Percentiles rank a stretch among this genome's conserved stretches.
phyloP scores from a whole-genome alignment of 2,329 filamentous ascomycete species.

The Colletotrichum lupini region DNA sequence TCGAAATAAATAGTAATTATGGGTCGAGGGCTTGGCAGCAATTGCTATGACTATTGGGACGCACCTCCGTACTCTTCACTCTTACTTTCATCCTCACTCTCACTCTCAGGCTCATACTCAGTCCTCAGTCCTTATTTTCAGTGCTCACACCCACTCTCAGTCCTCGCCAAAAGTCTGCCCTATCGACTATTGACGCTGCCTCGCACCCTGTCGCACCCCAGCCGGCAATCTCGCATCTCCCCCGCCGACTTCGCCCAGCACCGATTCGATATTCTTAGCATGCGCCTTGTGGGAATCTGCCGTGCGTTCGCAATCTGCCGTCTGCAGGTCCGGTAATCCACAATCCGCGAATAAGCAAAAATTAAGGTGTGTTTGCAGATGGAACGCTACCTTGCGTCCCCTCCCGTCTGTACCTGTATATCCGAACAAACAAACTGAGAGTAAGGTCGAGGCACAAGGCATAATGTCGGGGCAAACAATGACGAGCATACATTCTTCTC shows the following conservation, averaged over 20 bases:
- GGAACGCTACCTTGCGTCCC: background rate
- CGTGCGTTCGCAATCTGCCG: background rate
- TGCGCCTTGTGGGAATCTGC: background rate
- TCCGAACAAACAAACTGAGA: background rate
- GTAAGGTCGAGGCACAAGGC: background rate
- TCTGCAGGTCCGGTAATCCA: background rate
- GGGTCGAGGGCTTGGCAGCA: no score
- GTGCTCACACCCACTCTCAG: background rate
- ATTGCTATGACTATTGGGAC: no score
- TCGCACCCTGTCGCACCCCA: background rate
- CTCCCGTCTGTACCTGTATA: background rate
- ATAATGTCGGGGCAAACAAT: conserved; percentile 1
- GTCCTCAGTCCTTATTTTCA: background rate
- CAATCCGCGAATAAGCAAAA: background rate
- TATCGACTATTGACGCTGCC: background rate
- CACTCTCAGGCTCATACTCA: background rate
- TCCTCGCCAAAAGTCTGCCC: background rate
- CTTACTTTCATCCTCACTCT: background rate
- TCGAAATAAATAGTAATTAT: no score
- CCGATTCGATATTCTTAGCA: background rate
- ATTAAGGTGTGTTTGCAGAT: background rate
- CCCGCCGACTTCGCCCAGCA: background rate
- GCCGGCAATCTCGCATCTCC: conserved; percentile 16
- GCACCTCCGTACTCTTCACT: no score
- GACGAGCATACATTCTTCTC: background rate